phyloP scores from a whole-genome alignment of 768 basidiomycete species.

The Leccinum boreale region DNA sequence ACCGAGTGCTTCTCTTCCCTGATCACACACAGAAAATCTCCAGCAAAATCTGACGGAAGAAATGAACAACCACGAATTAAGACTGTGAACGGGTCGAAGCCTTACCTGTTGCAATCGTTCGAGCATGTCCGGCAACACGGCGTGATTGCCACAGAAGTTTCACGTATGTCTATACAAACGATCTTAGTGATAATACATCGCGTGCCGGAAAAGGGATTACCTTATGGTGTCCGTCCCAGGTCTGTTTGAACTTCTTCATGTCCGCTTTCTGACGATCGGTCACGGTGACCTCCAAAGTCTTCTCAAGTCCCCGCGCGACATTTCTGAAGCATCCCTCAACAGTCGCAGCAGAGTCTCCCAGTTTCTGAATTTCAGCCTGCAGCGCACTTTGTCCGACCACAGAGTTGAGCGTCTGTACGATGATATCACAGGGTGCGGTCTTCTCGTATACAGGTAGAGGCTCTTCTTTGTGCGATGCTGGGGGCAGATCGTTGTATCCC shows the following conservation, averaged over 20 bases:
- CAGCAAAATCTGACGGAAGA: background rate
- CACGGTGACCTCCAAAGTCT: background rate
- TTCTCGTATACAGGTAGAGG: background rate
- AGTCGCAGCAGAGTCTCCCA: background rate
- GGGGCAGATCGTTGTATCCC: too few relatives aligned
- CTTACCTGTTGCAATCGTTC: background rate
- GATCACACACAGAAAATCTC: background rate
- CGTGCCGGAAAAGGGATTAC: background rate
- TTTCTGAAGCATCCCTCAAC: background rate
- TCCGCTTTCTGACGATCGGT: background rate
- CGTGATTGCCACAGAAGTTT: background rate
- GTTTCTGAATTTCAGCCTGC: background rate
- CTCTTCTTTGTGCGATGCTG: too few relatives aligned
- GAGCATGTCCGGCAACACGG: background rate
- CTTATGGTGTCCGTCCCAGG: background rate
- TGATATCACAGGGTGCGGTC: background rate
- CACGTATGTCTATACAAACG: background rate
- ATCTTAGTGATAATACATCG: background rate
- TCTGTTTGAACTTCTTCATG: background rate
- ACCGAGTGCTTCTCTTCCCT: background rate
- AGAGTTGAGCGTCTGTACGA: background rate
- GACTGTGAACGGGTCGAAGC: background rate
- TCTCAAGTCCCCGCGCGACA: background rate
- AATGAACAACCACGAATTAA: background rate
- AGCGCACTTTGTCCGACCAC: background rate